Base-by-base conservation (phyloP, 106 monocot species). In the Cymbidium sinense region DNA sequence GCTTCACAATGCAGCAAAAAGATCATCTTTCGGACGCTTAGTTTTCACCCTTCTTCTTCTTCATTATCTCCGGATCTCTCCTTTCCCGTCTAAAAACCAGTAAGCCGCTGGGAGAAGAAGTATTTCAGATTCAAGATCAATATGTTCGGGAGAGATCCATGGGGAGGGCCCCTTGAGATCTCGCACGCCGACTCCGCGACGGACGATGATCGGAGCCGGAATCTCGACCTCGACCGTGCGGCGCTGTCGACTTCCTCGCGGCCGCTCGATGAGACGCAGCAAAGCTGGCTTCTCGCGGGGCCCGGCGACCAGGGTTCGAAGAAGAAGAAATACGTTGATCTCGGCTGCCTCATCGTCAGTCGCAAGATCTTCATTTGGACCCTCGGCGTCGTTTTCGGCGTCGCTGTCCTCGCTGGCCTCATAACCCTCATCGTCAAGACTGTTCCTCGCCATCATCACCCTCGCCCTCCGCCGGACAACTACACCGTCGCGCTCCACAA, bases 311-410 rank as follows among this genome's bases (percentile, higher is more conserved):
- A 90, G 85, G 93, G 85, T 18, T 83, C 76, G 77, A 87, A 86
- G 89, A 93, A 89, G 85, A 96, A 93, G 89, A 96, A 93, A 82
- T 96, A 96, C 78, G 91, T 96, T 29, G 96, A 96, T 77, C 87
- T 96, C 75, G 93, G 96, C 3, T 96, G 96, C 84, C 65, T 96
- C 88, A 85, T 96, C 79, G 86, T 96, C 58, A 86, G 85, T 83
- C 87, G 93, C 76, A 89, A 83, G 84, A 47, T 93, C 83, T 96
- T 92, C 83, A 25, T 93, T 13, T 96, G 89, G 89, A 76, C 85
- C 34, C 73, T 96, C 29, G 91, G 82, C 28, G 52, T 81, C 44
- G 18, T 89, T 52, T 31, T 91, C 81, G 91, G 80, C 81, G 51
- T 84, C 72, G 91, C 80, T 43, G 43, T 76, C 11, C 84, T 96